A percentile compares a stretch with the other conserved stretches of the same genome.
phyloP scores from a whole-genome alignment of 306 rosid species.

The Rubus parviflorus region DNA sequence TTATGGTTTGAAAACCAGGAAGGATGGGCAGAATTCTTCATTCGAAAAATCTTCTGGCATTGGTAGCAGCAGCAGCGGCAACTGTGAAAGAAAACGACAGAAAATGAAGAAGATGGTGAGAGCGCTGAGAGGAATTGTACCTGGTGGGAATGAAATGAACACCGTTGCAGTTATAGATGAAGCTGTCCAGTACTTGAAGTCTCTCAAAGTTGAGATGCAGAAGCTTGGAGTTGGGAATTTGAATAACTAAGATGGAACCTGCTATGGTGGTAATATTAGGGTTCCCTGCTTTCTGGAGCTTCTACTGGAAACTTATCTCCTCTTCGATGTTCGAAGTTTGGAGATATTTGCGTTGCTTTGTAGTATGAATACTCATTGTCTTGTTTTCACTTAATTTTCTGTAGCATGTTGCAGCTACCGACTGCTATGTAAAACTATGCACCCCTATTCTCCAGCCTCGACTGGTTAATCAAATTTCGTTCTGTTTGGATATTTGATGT shows the following conservation, averaged over 20 bases:
- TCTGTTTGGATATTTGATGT: neutral
- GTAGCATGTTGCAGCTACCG: conserved; percentile 8
- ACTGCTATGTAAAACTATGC: conserved; percentile 14
- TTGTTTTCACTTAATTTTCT: neutral
- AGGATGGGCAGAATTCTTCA: conserved; percentile 43
- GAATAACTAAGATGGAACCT: conserved; percentile 27
- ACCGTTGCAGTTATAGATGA: conserved; percentile 70
- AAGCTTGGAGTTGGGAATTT: conserved; percentile 56
- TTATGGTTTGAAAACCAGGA: conserved; percentile 58
- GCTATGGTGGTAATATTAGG: conserved; percentile 1
- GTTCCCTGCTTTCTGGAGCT: conserved; percentile 1
- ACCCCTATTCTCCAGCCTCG: neutral
- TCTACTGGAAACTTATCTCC: neutral
- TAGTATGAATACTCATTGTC: conserved; percentile 2
- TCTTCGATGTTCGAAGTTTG: neutral
- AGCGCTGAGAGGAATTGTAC: conserved; percentile 69
- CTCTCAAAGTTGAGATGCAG: conserved; percentile 88
- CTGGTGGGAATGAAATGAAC: conserved; percentile 78
- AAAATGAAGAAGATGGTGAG: conserved; percentile 86
- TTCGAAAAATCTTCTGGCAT: conserved; percentile 39
- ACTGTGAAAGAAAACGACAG: conserved; percentile 50
- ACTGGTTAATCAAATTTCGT: neutral
- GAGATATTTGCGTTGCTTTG: conserved; percentile 17
- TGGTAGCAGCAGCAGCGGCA: conserved; percentile 36
- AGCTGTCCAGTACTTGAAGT: conserved; percentile 87